These are phyloP conservation scores for Akanthomyces muscarius DNA, from an alignment of 2,329 filamentous ascomycete species.

Conservation along the genomic window DNA sequence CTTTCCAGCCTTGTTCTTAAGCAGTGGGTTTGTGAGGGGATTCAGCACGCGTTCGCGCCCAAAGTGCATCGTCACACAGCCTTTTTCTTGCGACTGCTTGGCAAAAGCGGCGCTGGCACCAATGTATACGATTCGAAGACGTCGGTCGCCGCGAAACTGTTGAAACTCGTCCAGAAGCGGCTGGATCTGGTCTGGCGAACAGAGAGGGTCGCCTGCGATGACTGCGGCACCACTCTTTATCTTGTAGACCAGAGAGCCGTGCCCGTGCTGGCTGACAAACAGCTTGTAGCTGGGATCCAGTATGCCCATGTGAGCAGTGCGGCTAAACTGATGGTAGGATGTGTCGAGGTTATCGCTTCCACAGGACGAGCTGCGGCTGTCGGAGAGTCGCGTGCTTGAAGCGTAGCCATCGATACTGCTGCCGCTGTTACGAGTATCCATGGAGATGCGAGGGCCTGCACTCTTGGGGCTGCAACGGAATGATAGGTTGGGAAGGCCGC, in stretches of 20 bases:
- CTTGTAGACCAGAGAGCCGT: conserved; percentile 22
- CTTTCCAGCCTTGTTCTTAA: conserved; percentile 21
- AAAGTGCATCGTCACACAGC: conserved; percentile 22
- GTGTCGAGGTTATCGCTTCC: conserved; percentile 8
- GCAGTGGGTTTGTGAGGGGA: conserved; percentile 21
- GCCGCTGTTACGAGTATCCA: background rate
- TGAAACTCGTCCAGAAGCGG: conserved; percentile 20
- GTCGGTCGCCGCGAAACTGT: conserved; percentile 13
- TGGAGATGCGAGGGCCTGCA: background rate
- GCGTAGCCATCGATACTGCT: conserved; percentile 12
- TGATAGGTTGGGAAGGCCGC: conserved; percentile 9
- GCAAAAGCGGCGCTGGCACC: conserved; percentile 21
- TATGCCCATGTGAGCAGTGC: conserved; percentile 24
- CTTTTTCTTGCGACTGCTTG: conserved; percentile 12
- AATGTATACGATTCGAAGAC: conserved; percentile 21
- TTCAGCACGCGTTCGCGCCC: conserved; percentile 22
- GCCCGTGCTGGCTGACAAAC: conserved; percentile 21
- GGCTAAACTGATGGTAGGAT: conserved; percentile 20
- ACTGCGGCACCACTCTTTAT: conserved; percentile 19
- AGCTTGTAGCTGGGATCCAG: conserved; percentile 22
- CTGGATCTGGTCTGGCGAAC: conserved; percentile 14
- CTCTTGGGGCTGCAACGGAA: conserved; percentile 10
- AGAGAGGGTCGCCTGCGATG: conserved; percentile 23
- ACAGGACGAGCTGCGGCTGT: conserved; percentile 2
- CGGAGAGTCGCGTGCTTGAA: background rate